Conservation (phyloP, 2,329 filamentous ascomycete genomes). For the Fonsecaea nubica region DNA sequence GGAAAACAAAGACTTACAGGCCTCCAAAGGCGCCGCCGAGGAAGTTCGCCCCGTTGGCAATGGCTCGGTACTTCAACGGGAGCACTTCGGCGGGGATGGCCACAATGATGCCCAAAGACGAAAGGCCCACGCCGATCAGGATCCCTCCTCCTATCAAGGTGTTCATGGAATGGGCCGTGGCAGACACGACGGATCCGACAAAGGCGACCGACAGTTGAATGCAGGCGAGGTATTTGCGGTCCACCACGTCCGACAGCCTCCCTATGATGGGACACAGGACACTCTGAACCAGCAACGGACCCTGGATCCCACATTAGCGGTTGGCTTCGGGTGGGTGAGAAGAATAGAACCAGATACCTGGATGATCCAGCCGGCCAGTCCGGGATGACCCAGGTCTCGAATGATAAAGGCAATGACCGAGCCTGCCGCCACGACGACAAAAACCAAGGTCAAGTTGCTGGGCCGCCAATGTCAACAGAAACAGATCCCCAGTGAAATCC, state of each 20-base stretch:
- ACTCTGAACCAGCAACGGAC: constrained; percentile 63
- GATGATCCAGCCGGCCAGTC: constrained; percentile 30
- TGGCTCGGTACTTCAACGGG: constrained; percentile 61
- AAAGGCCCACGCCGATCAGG: constrained; percentile 61
- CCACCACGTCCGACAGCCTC: constrained; percentile 62
- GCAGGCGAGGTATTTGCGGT: constrained; percentile 61
- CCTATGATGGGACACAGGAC: constrained; percentile 63
- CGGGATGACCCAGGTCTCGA: constrained; percentile 10
- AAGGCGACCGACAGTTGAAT: constrained; percentile 61
- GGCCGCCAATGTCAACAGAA: background rate
- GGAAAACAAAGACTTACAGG: constrained; percentile 49
- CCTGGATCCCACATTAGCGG: constrained; percentile 45
- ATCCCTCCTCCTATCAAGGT: constrained; percentile 63
- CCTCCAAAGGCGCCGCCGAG: constrained; percentile 60
- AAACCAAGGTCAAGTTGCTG: constrained; percentile 60
- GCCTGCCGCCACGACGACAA: constrained; percentile 62
- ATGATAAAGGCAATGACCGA: constrained; percentile 62
- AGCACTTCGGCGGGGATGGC: constrained; percentile 64
- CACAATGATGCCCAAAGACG: constrained; percentile 61
- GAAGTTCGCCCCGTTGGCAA: constrained; percentile 62
- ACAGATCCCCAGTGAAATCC: background rate
- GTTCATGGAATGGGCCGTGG: constrained; percentile 61
- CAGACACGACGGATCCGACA: constrained; percentile 60
- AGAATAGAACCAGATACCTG: background rate
- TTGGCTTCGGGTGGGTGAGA: background rate